Evolutionary conservation across 2,329 filamentous ascomycete species (phyloP).

Genomic region (Phialophora tarda): DNA sequence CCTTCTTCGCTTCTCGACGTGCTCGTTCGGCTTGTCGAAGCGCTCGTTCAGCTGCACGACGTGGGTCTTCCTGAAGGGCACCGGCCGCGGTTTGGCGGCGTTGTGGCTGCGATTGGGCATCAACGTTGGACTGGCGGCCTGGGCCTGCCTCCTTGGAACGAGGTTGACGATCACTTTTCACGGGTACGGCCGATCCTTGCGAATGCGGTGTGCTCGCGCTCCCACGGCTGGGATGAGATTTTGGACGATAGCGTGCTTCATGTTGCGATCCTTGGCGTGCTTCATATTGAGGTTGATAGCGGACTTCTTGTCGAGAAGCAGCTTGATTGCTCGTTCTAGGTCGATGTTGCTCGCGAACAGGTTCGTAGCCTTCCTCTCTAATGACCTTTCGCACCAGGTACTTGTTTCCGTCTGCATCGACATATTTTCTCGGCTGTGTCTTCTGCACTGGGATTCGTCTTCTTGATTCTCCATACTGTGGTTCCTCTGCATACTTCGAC

Average conservation of each 20-base stretch:
- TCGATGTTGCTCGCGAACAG: not conserved
- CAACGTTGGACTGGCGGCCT: not conserved
- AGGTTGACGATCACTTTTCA: not conserved
- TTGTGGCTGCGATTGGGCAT: not conserved
- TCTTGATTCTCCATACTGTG: not conserved
- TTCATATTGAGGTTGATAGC: not conserved
- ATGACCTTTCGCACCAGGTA: not conserved
- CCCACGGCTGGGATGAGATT: not conserved
- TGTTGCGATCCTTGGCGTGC: too few species aligned
- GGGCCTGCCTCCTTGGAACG: not conserved
- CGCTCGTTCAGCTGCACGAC: not conserved
- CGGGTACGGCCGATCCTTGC: too few species aligned
- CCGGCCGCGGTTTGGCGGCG: not conserved
- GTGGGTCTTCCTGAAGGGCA: not conserved
- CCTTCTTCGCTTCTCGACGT: not conserved
- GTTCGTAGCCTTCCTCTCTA: not conserved
- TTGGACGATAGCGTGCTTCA: not conserved
- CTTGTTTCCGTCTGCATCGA: not conserved
- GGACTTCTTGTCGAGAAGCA: not conserved
- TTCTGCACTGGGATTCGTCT: not conserved
- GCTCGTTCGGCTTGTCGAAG: not conserved
- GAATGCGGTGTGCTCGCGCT: not conserved
- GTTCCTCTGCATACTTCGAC: not conserved
- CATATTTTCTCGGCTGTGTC: not conserved
- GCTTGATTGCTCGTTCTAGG: not conserved